Conservation (phyloP, 805 yeast genomes). For the Ogataea ramenticola region DNA sequence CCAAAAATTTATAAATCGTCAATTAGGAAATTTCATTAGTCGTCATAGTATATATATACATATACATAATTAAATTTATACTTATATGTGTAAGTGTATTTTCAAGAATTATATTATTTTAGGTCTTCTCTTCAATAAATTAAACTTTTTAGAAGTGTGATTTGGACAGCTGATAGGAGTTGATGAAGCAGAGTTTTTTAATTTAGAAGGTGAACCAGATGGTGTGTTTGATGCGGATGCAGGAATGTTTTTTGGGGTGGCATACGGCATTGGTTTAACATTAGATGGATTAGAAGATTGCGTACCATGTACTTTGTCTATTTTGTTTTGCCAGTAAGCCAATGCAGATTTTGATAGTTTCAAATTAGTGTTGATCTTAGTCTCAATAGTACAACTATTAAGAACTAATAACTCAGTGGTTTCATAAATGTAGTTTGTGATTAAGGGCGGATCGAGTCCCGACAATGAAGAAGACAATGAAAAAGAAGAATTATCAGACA, state of each 20-base stretch:
- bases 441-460: background rate
- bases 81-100: background rate
- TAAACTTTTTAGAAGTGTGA: slow-evolving; percentile 9
- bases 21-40: no score
- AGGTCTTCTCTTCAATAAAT: slow-evolving; percentile 17
- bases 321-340: slow-evolving; percentile 44
- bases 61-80: background rate
- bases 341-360: slow-evolving; percentile 40
- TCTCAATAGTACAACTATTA: slow-evolving; percentile 47
- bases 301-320: slow-evolving; percentile 24
- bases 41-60: background rate
- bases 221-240: background rate
- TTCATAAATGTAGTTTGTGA: slow-evolving; percentile 24
- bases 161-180: background rate
- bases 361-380: slow-evolving; percentile 23
- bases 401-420: slow-evolving; percentile 49
- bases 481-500: slow-evolving; percentile 3
- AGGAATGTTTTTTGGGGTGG: background rate
- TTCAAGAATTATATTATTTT: background rate
- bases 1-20: no score
- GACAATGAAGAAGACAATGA: slow-evolving; percentile 9
- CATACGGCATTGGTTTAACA: no score
- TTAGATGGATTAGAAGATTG: no score
- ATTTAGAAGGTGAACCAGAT: background rate
- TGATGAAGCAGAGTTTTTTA: background rate